Evolutionary conservation across 2,329 filamentous ascomycete species (phyloP), one percentile per base, ranked within the genome.

Genomic region (Aspergillus tamarii): DNA sequence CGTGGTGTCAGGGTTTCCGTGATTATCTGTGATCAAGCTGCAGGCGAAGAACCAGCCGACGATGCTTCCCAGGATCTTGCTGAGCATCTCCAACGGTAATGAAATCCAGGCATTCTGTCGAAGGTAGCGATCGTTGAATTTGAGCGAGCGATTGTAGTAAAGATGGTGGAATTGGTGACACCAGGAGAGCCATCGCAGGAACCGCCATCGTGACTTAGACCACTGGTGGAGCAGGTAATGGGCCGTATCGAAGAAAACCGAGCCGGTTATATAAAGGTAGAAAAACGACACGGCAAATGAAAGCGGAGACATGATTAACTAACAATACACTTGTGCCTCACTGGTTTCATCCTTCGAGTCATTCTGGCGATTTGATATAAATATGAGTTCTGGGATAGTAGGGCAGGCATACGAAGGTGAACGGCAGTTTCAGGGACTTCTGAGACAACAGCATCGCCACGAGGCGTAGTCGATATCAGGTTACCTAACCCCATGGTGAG

Each of bases 161-260:
- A 70, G 68, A 32, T 70, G 68, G 41, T 70, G 68, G 52, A 55
- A 70, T 48, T 63, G 64, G 45, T 70, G 68, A 9, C 63, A 61
- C 9, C 48, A 64, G 14, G 64, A 67, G 14, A 70, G 63, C 41
- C 57, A 54, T 55, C 58, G 64, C 2, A 70, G 48, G 39, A 63
- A 19, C 45, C 30, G 60, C 61, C 65, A 68, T 19, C 57, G 64
- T 0, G 68, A 69, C 9, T 21, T 63, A 7, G 59, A 58, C 63
- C 66, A 68, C 56, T 58, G 62, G 36, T 70, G 68, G 21, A 69
- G 48, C 46, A 67, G 45, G 19, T 56, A 64, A 46, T 70, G 68
- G 6, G 66, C 28, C 10, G 65, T 53, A 28, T 70, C 68, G 32
- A 70, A 70, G 55, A 69, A 70, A 9, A 70, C 12, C 10, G 68